Conservation (phyloP, 2,329 filamentous ascomycete species). For the Fusarium penzigii region DNA sequence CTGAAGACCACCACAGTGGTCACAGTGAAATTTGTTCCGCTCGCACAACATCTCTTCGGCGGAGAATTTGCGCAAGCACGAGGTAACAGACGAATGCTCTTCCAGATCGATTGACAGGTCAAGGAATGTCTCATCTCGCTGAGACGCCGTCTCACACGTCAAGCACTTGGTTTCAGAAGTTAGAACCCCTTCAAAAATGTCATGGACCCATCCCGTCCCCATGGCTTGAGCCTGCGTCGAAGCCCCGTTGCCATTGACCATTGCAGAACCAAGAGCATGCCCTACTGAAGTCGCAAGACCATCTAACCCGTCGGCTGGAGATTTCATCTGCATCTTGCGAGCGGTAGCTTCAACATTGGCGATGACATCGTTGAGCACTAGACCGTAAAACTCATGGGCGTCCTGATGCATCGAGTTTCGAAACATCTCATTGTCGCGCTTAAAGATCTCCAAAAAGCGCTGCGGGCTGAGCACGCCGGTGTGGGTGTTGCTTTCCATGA, state of each 20-base stretch:
- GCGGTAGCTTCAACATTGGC: constrained; percentile 90
- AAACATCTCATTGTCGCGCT: constrained; percentile 96
- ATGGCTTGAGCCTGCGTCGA: constrained; percentile 52
- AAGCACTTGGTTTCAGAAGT: constrained; percentile 96
- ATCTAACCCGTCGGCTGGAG: constrained; percentile 28
- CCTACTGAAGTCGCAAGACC: constrained; percentile 55
- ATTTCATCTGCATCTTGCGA: constrained; percentile 54
- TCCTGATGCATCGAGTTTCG: constrained; percentile 97
- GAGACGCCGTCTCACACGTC: constrained; percentile 93
- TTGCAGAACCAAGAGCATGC: constrained; percentile 34
- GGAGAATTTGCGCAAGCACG: constrained; percentile 92
- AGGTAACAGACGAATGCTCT: constrained; percentile 93
- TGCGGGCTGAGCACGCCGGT: constrained; percentile 91
- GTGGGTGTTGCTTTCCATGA: constrained; percentile 77
- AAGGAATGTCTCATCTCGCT: constrained; percentile 92
- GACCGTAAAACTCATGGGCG: constrained; percentile 93
- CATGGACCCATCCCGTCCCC: constrained; percentile 87
- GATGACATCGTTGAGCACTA: constrained; percentile 94
- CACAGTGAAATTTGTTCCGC: constrained; percentile 98
- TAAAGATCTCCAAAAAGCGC: constrained; percentile 90
- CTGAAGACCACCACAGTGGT: constrained; percentile 93
- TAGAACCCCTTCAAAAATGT: constrained; percentile 91
- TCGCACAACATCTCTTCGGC: constrained; percentile 99
- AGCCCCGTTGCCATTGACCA: constrained; percentile 40
- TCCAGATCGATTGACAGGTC: constrained; percentile 96